Conservation (phyloP, 257 asterid genomes). For the Nemophila menziesii region DNA sequence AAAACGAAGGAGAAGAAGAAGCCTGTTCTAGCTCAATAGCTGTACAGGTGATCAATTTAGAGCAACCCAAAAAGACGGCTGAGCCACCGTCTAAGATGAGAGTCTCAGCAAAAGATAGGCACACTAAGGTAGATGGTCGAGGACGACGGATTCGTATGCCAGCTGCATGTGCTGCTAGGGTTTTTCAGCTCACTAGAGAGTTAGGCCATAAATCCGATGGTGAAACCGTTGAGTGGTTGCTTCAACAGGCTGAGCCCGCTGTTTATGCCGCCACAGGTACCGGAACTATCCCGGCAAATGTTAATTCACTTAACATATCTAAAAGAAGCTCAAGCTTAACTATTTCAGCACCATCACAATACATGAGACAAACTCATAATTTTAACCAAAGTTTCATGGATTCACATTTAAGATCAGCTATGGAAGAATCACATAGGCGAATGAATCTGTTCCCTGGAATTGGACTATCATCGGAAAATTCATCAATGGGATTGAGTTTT, state of each 20-base stretch:
- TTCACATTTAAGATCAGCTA: conserved; percentile 15
- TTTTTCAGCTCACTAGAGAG: conserved; percentile 64
- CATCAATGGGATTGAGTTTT: conserved; percentile 12
- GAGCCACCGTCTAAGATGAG: conserved; percentile 36
- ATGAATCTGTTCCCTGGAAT: conserved; percentile 22
- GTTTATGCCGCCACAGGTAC: conserved; percentile 85
- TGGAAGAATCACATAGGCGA: conserved; percentile 15
- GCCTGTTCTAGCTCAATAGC: conserved; percentile 5
- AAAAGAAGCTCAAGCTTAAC: conserved; percentile 49
- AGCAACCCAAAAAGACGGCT: conserved; percentile 25
- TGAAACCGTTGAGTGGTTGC: conserved; percentile 54
- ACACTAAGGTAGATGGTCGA: conserved; percentile 48
- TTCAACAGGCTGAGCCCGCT: conserved; percentile 81
- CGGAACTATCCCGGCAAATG: conserved; percentile 81
- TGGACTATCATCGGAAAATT: conserved; percentile 22
- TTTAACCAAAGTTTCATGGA: conserved; percentile 13
- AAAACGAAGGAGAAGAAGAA: conserved; percentile 11
- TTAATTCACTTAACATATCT: conserved; percentile 50
- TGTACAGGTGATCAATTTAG: neutral
- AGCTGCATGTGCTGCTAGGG: conserved; percentile 75
- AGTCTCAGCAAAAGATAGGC: conserved; percentile 46
- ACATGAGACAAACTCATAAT: conserved; percentile 13
- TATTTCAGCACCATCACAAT: conserved; percentile 39
- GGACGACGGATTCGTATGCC: conserved; percentile 80
- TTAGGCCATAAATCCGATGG: conserved; percentile 43